Percentiles rank a stretch among this genome's conserved stretches.
Conservation (phyloP, 2,329 filamentous ascomycete species). For the Aspergillus terreus region DNA sequence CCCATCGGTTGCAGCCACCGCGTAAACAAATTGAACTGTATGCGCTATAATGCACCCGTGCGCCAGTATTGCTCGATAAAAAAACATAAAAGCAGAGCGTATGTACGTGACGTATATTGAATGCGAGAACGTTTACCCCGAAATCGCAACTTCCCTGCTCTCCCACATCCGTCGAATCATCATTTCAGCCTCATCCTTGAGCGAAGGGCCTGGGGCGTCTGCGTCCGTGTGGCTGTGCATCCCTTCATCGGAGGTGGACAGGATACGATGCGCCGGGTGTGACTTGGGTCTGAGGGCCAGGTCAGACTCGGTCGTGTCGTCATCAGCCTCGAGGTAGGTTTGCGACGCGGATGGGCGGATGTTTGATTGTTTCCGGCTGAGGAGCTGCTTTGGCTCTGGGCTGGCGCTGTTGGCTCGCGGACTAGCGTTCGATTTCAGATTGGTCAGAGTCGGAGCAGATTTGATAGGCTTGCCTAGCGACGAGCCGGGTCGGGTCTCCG, state of each 20-base stretch:
- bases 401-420: conserved; percentile 17
- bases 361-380: conserved; percentile 18
- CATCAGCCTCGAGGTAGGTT: conserved; percentile 29
- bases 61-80: neutral
- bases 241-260: conserved; percentile 34
- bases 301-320: conserved; percentile 23
- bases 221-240: conserved; percentile 15
- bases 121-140: conserved; percentile 20
- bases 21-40: no score
- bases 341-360: conserved; percentile 24
- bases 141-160: conserved; percentile 38
- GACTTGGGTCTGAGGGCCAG: conserved; percentile 17
- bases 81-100: neutral
- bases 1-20: neutral
- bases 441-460: conserved; percentile 31
- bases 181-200: conserved; percentile 31
- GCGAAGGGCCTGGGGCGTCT: conserved; percentile 22
- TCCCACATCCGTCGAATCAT: conserved; percentile 44
- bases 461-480: conserved; percentile 31
- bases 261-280: conserved; percentile 31
- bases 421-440: conserved; percentile 18
- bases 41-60: no score
- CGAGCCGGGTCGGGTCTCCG: conserved; percentile 12
- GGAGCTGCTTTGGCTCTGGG: conserved; percentile 21
- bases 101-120: neutral